These are phyloP conservation scores for Camelina neglecta DNA, from an alignment of 345 rosid species.

Conservation along the genomic window DNA sequence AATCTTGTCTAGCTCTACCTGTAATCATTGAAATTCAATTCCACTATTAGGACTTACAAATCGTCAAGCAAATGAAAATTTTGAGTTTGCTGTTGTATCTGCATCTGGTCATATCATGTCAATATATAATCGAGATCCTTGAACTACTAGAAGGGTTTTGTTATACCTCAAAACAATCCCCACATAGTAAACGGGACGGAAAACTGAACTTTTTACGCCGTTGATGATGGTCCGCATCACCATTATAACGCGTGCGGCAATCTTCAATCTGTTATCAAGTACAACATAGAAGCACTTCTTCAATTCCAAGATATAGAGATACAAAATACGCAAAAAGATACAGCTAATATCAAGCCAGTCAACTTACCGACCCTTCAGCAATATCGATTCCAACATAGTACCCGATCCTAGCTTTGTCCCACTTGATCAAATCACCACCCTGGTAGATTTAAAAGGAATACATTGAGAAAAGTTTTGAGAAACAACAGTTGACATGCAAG, in stretches of 20 bases:
- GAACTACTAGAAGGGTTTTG: background rate
- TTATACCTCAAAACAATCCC: conserved; percentile 93
- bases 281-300: background rate
- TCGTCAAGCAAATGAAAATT: background rate
- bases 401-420: conserved; percentile 94
- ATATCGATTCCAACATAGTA: conserved; percentile 96
- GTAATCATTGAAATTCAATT: conserved; percentile 41
- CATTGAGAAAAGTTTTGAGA: conserved; percentile 4
- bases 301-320: background rate
- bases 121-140: background rate
- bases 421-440: conserved; percentile 99
- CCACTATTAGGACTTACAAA: conserved; percentile 23
- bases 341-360: background rate
- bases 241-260: conserved; percentile 93
- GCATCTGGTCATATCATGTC: background rate
- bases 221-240: conserved; percentile 95
- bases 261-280: conserved; percentile 77
- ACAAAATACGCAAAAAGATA: background rate
- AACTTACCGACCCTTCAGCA: conserved; percentile 93
- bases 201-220: conserved; percentile 89
- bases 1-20: conserved; percentile 86
- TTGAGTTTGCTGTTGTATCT: background rate
- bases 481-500: background rate
- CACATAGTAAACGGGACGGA: conserved; percentile 92
- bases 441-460: conserved; percentile 26